Base-by-base conservation (phyloP, 1,139 yeast genomes). In the Zhuliangozyma parablackwelliae region DNA sequence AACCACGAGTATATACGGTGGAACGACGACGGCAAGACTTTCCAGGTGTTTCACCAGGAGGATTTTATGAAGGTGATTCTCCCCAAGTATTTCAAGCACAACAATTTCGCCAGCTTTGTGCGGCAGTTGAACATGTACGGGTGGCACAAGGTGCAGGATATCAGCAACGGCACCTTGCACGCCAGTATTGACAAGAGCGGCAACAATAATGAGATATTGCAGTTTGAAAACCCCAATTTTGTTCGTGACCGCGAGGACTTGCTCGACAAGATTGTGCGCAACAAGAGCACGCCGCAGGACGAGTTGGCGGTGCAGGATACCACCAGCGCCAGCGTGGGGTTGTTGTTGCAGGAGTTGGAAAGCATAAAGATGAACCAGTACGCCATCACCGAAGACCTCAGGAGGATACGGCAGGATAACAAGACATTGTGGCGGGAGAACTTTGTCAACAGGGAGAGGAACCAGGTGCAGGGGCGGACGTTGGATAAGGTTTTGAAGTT, bases 91-190 rank as follows among this genome's bases (percentile, higher is more conserved):
- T 92, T 92, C 66, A 90, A 90, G 53, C 97, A 92, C 61, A 80
- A 89, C 41, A 92, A 92, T 63, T 90, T 88, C 63, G 94, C 97
- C 29, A 80, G 92, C 48, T 92, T 92, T 66, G 97, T 90, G 7
- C 77, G 97, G 42, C 98, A 92, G 57, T 72, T 92, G 54, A 92
- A 92, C 61, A 92, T 92, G 95, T 92, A 92, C 56, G 98, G 97
- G 28, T 92, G 96, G 89, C 97, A 92, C 63, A 92, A 92, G 62
- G 92, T 92, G 7, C 94, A 80, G 57, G 95, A 83, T 59, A 77
- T 82, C 36, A 80, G 63, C 34, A 72, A 78, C 23, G 92, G 92
- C 1, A 75, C 86, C 2, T 62, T 84, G 61, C 67, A 69, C 39
- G 36, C 31, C 23, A 64, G 63, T 26, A 81, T 75, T 35, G 89